These are phyloP conservation scores for Calonectria fujianensis DNA, from an alignment of 2,329 filamentous ascomycete species.

Conservation along the genomic window DNA sequence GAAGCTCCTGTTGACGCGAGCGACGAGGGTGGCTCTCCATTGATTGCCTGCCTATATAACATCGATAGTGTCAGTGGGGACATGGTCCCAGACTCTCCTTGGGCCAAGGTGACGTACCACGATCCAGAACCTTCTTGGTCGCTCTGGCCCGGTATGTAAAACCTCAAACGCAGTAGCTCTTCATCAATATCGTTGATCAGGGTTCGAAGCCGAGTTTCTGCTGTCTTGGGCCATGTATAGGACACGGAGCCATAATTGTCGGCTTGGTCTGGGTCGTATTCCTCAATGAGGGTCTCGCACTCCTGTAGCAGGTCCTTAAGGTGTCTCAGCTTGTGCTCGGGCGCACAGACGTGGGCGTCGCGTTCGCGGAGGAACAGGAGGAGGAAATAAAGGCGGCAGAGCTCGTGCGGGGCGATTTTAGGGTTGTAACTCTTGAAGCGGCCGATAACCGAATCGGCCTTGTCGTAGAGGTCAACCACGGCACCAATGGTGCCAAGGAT, in stretches of 20 bases:
- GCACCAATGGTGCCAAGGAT: conserved; percentile 23
- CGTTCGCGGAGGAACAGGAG: conserved; percentile 12
- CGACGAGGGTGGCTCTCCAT: background rate
- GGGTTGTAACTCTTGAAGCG: conserved; percentile 19
- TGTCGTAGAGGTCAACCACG: conserved; percentile 11
- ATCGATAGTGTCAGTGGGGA: background rate
- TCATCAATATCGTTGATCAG: conserved; percentile 8
- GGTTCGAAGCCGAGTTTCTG: background rate
- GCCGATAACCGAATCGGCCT: conserved; percentile 2
- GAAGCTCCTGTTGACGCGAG: background rate
- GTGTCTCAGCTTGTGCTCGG: background rate
- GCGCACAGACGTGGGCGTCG: conserved; percentile 19
- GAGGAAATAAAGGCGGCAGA: conserved; percentile 27
- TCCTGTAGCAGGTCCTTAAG: background rate
- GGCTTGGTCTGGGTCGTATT: background rate
- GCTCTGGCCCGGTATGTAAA: conserved; percentile 7
- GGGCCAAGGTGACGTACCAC: background rate
- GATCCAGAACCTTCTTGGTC: background rate
- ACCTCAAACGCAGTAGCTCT: background rate
- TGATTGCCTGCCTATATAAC: background rate
- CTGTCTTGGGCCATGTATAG: conserved; percentile 4
- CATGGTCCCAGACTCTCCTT: background rate
- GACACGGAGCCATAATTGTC: background rate
- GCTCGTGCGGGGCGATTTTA: conserved; percentile 21
- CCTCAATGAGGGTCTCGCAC: conserved; percentile 7